A percentile compares a stretch with the other conserved stretches of the same genome.
Conservation (phyloP, 2,329 filamentous ascomycete genomes). For the Kalmusia sp. region DNA sequence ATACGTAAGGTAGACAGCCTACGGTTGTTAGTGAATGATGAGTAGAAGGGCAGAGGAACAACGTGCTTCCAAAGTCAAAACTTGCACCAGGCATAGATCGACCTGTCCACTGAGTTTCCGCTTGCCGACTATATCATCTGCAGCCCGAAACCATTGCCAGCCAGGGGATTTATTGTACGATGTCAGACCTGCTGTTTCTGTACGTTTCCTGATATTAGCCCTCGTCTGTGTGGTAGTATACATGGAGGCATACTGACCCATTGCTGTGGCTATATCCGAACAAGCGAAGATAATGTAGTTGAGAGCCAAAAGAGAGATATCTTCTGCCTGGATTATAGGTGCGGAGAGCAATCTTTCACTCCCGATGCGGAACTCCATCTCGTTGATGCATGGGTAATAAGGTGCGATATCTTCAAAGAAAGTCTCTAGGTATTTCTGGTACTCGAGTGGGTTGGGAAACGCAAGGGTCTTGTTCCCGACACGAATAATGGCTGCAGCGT, state of each 20-base stretch:
- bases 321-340: constrained; percentile 19
- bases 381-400: constrained; percentile 39
- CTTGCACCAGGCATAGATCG: constrained; percentile 35
- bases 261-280: constrained; percentile 18
- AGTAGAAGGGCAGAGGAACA: background rate
- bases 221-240: background rate
- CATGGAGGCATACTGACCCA: background rate
- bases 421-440: constrained; percentile 29
- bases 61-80: constrained; percentile 35
- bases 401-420: constrained; percentile 38
- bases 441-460: constrained; percentile 29
- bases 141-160: constrained; percentile 39
- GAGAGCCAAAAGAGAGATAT: constrained; percentile 36
- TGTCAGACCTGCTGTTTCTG: background rate
- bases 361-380: constrained; percentile 31
- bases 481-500: constrained; percentile 19
- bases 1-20: constrained; percentile 35
- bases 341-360: constrained; percentile 31
- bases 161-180: constrained; percentile 23
- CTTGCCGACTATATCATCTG: constrained; percentile 36
- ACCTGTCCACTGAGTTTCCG: constrained; percentile 27
- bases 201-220: background rate
- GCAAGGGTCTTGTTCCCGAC: constrained; percentile 24
- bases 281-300: constrained; percentile 41
- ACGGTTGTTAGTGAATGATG: background rate